Evolutionary conservation across 2,329 filamentous ascomycete species (phyloP).

Genomic region (Paecilomyces sp.): DNA sequence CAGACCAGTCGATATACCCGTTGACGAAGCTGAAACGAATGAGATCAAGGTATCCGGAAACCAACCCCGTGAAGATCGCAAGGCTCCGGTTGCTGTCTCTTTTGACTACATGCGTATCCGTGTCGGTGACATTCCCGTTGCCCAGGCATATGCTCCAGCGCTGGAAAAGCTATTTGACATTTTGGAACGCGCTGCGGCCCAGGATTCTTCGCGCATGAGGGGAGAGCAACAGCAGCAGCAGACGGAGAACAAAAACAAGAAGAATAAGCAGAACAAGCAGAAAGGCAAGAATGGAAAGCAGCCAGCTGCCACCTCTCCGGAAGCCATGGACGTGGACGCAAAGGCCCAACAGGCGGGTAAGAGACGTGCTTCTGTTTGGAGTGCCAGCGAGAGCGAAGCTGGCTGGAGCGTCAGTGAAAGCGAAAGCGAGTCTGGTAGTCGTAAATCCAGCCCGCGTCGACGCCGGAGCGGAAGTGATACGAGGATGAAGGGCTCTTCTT

Average conservation of each 20-base stretch:
- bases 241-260: constrained; percentile 11
- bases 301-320: constrained; percentile 3
- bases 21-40: constrained; percentile 15
- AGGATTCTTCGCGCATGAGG: constrained; percentile 18
- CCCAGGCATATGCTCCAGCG: constrained; percentile 52
- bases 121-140: constrained; percentile 50
- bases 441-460: constrained; percentile 1
- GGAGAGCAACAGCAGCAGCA: constrained; percentile 15
- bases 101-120: constrained; percentile 60
- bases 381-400: constrained; percentile 29
- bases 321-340: background rate
- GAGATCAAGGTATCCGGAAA: background rate
- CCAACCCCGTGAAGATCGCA: constrained; percentile 6
- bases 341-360: background rate
- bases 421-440: constrained; percentile 2
- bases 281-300: constrained; percentile 14
- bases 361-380: constrained; percentile 19
- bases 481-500: background rate
- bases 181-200: constrained; percentile 23
- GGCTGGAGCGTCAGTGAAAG: constrained; percentile 19
- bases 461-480: background rate
- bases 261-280: constrained; percentile 6
- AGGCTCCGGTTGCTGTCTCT: constrained; percentile 51
- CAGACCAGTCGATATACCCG: constrained; percentile 16
- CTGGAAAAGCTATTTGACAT: constrained; percentile 46